phyloP scores from a whole-genome alignment of 768 basidiomycete genomes.

The Naganishia vaughanmartiniae region DNA sequence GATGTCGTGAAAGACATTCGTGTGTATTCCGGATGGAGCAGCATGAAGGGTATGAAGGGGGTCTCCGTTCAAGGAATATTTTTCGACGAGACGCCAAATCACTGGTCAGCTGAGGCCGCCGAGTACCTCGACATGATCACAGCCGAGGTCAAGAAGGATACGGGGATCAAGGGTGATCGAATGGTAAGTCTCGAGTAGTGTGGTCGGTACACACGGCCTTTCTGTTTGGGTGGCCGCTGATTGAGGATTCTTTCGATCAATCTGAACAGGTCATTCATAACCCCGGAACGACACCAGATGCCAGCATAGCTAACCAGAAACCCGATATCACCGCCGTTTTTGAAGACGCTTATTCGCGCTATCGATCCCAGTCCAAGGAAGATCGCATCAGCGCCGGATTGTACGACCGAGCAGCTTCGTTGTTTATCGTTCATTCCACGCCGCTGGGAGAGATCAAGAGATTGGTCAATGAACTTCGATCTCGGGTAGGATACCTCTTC shows the following conservation, averaged over 20 bases:
- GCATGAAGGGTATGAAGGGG: background rate
- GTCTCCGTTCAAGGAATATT: background rate
- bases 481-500: background rate
- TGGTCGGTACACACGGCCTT: background rate
- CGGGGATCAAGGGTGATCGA: background rate
- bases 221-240: background rate
- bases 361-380: background rate
- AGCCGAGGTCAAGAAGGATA: background rate
- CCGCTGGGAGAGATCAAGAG: background rate
- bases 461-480: background rate
- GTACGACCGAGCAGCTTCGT: background rate
- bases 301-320: background rate
- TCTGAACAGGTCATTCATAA: background rate
- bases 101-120: background rate
- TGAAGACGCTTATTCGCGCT: background rate
- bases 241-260: background rate
- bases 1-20: background rate
- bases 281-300: background rate
- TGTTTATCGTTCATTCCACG: background rate
- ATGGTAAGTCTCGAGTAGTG: background rate
- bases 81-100: background rate
- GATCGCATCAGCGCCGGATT: background rate
- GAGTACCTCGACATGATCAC: background rate
- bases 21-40: background rate
- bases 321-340: background rate